Conservation (phyloP, 345 rosid species). For the Moricandia arvensis region DNA sequence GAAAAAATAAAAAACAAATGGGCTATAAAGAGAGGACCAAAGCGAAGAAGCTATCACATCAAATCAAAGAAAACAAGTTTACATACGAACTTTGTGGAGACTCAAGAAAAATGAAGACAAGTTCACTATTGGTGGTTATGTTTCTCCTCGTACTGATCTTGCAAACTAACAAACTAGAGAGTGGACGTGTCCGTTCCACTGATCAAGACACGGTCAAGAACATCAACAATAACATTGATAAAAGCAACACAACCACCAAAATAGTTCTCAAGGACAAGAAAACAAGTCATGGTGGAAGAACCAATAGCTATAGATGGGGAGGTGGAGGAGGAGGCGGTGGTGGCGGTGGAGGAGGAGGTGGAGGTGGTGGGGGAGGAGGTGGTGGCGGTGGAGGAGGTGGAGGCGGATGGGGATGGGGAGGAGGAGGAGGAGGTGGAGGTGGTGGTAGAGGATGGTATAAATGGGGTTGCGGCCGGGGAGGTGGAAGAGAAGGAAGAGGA, state of each 20-base stretch:
- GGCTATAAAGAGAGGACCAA: constrained; percentile 28
- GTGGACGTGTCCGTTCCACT: constrained; percentile 20
- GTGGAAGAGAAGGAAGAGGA: constrained; percentile 37
- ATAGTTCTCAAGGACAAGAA: constrained; percentile 28
- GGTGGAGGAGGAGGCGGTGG: constrained; percentile 40
- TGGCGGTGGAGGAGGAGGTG: background rate
- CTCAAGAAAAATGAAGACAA: constrained; percentile 22
- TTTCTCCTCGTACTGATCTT: constrained; percentile 22
- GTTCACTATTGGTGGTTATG: constrained; percentile 22
- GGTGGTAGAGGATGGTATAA: constrained; percentile 59
- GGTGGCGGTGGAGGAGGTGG: constrained; percentile 15
- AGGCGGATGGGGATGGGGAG: constrained; percentile 27
- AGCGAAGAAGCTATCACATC: constrained; percentile 26
- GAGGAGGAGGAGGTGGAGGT: constrained; percentile 40
- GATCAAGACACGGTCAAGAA: constrained; percentile 25
- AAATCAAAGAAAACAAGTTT: constrained; percentile 6
- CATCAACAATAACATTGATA: background rate
- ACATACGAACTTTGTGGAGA: constrained; percentile 9
- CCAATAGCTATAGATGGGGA: constrained; percentile 43
- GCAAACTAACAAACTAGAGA: constrained; percentile 18
- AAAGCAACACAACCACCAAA: constrained; percentile 20
- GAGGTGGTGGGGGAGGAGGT: background rate
- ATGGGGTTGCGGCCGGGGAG: constrained; percentile 48
- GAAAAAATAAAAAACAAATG: background rate
- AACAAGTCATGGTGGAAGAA: constrained; percentile 34